Percentiles rank a stretch among this genome's conserved stretches.
These are phyloP conservation scores for Arctium minus DNA, from an alignment of 129 eudicot genomes.

Conservation along the genomic window DNA sequence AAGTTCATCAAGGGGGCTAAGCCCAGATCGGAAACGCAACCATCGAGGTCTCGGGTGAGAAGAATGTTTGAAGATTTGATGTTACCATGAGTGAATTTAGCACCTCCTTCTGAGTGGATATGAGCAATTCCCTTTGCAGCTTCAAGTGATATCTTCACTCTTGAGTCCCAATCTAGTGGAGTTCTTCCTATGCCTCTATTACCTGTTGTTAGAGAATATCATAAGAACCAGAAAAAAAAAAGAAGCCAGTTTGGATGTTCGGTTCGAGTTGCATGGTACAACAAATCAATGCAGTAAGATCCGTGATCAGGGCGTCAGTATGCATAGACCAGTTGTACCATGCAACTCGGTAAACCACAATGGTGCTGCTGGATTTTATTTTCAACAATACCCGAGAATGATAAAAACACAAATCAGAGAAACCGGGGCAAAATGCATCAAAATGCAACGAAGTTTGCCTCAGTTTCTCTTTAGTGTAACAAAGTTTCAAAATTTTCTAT, in stretches of 20 bases:
- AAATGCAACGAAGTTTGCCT: no score
- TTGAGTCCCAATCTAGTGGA: conserved; percentile 73
- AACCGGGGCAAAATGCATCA: neutral
- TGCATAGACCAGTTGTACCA: no score
- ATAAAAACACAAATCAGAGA: neutral
- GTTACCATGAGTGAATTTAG: conserved; percentile 69
- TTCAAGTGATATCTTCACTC: conserved; percentile 65
- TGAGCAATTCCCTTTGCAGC: conserved; percentile 75
- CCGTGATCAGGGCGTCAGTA: no score
- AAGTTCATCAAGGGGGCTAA: conserved; percentile 53
- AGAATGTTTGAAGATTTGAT: conserved; percentile 89
- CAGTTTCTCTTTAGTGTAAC: neutral
- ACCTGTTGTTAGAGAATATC: conserved; percentile 34
- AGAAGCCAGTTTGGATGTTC: neutral
- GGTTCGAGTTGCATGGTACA: neutral
- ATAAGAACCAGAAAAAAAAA: neutral
- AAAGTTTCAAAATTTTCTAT: neutral
- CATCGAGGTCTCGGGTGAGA: conserved; percentile 52
- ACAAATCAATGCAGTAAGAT: no score
- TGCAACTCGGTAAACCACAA: no score
- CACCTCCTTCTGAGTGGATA: conserved; percentile 62
- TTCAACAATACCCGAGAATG: no score
- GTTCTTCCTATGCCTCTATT: conserved; percentile 59
- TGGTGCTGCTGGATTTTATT: no score
- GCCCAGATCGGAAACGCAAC: conserved; percentile 68